A percentile compares a stretch with the other conserved stretches of the same genome.
Conservation (phyloP, 2,329 filamentous ascomycete species). For the Tothia fuscella region DNA sequence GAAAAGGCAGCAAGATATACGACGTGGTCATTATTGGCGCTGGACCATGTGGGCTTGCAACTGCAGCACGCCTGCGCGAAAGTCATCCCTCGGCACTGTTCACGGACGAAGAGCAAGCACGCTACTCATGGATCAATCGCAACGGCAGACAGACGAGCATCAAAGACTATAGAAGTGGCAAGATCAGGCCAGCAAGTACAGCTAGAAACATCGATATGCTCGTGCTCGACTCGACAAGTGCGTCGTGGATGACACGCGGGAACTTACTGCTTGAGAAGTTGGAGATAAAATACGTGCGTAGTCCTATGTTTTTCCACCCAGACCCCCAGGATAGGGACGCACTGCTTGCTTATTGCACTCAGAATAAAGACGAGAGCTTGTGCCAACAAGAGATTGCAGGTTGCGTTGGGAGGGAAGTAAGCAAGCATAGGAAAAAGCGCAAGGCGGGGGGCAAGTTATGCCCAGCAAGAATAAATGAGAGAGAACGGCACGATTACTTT, state of each 20-base stretch:
- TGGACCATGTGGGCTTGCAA: constrained; percentile 50
- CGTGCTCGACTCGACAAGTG: constrained; percentile 54
- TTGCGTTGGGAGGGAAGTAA: constrained; percentile 68
- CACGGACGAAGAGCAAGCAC: constrained; percentile 35
- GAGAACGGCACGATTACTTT: constrained; percentile 36
- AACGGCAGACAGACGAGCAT: constrained; percentile 49
- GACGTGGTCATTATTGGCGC: constrained; percentile 52
- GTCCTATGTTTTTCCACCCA: constrained; percentile 74
- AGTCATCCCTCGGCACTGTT: constrained; percentile 47
- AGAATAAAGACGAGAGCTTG: constrained; percentile 43
- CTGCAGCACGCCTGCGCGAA: constrained; percentile 46
- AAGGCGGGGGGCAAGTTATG: constrained; percentile 25
- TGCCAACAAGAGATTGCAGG: constrained; percentile 47
- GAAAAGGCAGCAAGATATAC: too few species aligned
- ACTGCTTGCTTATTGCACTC: constrained; percentile 56
- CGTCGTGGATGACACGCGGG: constrained; percentile 60
- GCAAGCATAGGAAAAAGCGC: constrained; percentile 65
- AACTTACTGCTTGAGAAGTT: constrained; percentile 55
- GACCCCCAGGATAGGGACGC: constrained; percentile 66
- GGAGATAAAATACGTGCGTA: constrained; percentile 59
- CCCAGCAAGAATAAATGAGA: constrained; percentile 30
- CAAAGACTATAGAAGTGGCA: constrained; percentile 38
- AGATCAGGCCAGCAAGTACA: constrained; percentile 16
- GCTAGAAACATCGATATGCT: constrained; percentile 37
- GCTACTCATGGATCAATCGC: constrained; percentile 67